Conservation (phyloP, 306 rosid genomes). For the Casuarina cunninghamiana region DNA sequence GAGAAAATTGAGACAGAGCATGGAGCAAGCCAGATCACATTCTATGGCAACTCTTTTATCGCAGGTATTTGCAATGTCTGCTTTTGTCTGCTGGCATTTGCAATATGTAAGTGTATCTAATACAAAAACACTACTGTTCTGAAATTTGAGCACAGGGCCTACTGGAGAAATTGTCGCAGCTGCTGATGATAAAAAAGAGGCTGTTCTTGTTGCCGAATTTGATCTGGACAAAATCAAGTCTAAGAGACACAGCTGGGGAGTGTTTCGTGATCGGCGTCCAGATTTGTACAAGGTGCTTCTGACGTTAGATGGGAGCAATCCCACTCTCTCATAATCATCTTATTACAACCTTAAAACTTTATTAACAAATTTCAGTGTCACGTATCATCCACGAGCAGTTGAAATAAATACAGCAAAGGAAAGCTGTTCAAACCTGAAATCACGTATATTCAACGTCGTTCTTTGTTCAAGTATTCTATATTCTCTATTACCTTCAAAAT, state of each 20-base stretch:
- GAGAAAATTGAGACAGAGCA: conserved; percentile 84
- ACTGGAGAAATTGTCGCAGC: conserved; percentile 84
- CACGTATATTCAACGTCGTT: too few relatives aligned
- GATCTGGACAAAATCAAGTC: conserved; percentile 78
- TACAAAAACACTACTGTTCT: not conserved
- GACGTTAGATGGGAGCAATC: conserved; percentile 55
- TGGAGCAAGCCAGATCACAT: conserved; percentile 75
- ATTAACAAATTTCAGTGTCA: conserved; percentile 15
- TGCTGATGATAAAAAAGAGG: conserved; percentile 80
- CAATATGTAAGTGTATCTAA: not conserved
- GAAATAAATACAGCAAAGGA: too few relatives aligned
- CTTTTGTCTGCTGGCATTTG: not conserved
- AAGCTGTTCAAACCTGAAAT: too few relatives aligned
- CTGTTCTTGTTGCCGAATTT: conserved; percentile 70
- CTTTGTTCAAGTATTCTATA: too few relatives aligned
- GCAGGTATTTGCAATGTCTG: conserved; percentile 52
- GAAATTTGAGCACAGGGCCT: conserved; percentile 54
- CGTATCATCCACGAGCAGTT: conserved; percentile 8
- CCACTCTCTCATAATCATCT: conserved; percentile 17
- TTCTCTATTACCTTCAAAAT: not conserved
- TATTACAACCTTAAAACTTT: conserved; percentile 1
- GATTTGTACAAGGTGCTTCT: conserved; percentile 84
- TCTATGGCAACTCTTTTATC: conserved; percentile 92
- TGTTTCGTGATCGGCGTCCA: conserved; percentile 92
- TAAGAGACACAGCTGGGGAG: conserved; percentile 82